phyloP scores from a whole-genome alignment of 2,329 filamentous ascomycete species.

The Alternaria sp. region DNA sequence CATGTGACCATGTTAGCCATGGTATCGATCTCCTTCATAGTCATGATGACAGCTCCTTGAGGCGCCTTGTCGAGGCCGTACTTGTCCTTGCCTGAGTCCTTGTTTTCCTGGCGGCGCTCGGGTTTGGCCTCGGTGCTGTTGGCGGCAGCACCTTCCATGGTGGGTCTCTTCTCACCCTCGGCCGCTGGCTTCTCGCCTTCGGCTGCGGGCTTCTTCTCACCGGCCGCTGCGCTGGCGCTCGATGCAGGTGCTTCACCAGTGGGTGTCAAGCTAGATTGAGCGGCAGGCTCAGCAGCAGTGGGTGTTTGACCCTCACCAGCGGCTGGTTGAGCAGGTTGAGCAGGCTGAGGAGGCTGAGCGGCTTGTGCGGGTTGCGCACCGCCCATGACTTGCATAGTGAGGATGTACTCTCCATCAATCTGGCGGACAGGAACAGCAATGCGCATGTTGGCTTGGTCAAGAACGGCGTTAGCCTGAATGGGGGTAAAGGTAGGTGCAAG shows the following conservation, averaged over 20 bases:
- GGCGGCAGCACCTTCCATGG: slow-evolving; percentile 11
- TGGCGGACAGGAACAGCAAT: slow-evolving; percentile 48
- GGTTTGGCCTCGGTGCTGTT: slow-evolving; percentile 30
- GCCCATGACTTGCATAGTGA: slow-evolving; percentile 43
- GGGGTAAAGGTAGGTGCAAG: slow-evolving; percentile 49
- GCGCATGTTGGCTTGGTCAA: slow-evolving; percentile 48
- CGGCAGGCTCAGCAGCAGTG: slow-evolving; percentile 3
- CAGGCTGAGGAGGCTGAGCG: not conserved
- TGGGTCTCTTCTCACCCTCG: slow-evolving; percentile 15
- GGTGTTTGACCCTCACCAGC: slow-evolving; percentile 14
- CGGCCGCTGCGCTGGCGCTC: slow-evolving; percentile 5
- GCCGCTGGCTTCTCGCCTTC: slow-evolving; percentile 12
- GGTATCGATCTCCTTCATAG: slow-evolving; percentile 45
- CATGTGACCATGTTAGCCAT: slow-evolving; percentile 40
- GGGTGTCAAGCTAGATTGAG: slow-evolving; percentile 1
- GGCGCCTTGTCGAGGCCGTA: slow-evolving; percentile 29
- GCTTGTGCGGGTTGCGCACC: slow-evolving; percentile 9
- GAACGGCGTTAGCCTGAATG: slow-evolving; percentile 43
- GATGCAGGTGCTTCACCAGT: not conserved
- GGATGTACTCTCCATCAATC: slow-evolving; percentile 49
- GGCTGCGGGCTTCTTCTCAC: not conserved
- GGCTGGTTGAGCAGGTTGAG: not conserved
- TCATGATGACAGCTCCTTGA: slow-evolving; percentile 41
- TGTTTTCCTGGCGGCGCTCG: slow-evolving; percentile 16
- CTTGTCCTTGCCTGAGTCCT: slow-evolving; percentile 31